A percentile compares a stretch with the other conserved stretches of the same genome.
Evolutionary conservation across 176 grass and related monocot genomes (phyloP).

Genomic region (Triticum timopheevii): DNA sequence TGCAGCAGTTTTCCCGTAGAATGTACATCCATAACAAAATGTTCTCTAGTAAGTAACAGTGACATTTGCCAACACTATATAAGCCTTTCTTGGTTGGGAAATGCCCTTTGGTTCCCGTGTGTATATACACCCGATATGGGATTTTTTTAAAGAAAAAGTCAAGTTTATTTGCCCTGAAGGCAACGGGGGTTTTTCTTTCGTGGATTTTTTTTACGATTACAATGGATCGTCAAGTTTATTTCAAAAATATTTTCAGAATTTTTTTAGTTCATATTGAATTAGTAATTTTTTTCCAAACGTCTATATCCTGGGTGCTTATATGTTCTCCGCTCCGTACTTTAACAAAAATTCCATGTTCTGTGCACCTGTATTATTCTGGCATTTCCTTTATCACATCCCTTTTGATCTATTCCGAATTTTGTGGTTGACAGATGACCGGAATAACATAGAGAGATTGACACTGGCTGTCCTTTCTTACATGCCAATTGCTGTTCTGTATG

Average conservation of each 20-base stretch:
- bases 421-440: slow-evolving; percentile 74
- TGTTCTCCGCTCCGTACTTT: neutral
- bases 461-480: slow-evolving; percentile 79
- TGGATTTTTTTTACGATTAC: too few relatives aligned
- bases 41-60: neutral
- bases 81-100: neutral
- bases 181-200: too few relatives aligned
- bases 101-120: too few relatives aligned
- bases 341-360: neutral
- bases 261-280: too few relatives aligned
- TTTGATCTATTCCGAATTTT: neutral
- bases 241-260: too few relatives aligned
- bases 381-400: neutral
- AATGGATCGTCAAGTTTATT: too few relatives aligned
- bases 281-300: too few relatives aligned
- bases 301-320: neutral
- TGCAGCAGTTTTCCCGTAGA: neutral
- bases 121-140: too few relatives aligned
- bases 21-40: neutral
- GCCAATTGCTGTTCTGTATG: slow-evolving; percentile 85
- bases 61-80: neutral
- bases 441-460: slow-evolving; percentile 92
- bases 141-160: too few relatives aligned
- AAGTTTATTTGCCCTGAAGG: too few relatives aligned
- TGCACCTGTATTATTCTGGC: neutral